Conservation (phyloP, 371 early-diverging fungal species). For the Haplosporangium sp. region DNA sequence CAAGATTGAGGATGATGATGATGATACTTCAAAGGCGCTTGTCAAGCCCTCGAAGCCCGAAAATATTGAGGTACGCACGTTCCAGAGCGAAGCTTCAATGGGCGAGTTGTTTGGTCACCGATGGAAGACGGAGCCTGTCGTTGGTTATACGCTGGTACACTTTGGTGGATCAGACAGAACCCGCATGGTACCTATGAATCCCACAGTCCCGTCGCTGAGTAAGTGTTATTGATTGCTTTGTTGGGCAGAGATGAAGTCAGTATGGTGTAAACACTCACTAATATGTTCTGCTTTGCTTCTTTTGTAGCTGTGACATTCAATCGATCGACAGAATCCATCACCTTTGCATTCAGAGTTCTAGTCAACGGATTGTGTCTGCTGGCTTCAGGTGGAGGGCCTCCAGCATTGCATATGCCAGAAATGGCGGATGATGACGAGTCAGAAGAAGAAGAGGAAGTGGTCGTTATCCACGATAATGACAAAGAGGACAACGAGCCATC, state of each 20-base stretch:
- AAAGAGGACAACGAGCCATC: constrained; percentile 16
- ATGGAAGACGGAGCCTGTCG: constrained; percentile 49
- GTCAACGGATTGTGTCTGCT: constrained; percentile 46
- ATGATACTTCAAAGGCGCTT: background rate
- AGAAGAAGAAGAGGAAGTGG: constrained; percentile 34
- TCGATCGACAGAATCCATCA: constrained; percentile 22
- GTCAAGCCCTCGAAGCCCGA: constrained; percentile 5
- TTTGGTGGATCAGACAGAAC: constrained; percentile 51
- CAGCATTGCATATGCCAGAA: constrained; percentile 51
- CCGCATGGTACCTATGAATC: constrained; percentile 54
- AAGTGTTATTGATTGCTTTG: constrained; percentile 9
- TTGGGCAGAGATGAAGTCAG: background rate
- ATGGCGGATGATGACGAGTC: constrained; percentile 50
- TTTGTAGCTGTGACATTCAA: constrained; percentile 39
- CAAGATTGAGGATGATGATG: constrained; percentile 52
- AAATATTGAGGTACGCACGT: constrained; percentile 34
- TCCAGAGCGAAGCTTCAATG: constrained; percentile 40
- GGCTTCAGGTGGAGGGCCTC: constrained; percentile 49
- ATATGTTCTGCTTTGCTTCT: background rate
- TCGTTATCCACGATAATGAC: constrained; percentile 41
- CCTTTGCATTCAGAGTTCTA: constrained; percentile 42
- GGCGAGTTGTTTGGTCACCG: constrained; percentile 52
- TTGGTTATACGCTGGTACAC: constrained; percentile 49
- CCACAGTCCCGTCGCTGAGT: constrained; percentile 47
- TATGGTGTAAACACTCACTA: background rate